phyloP scores from a whole-genome alignment of 164 flowering plant species.

The Dillenia turbinata region DNA sequence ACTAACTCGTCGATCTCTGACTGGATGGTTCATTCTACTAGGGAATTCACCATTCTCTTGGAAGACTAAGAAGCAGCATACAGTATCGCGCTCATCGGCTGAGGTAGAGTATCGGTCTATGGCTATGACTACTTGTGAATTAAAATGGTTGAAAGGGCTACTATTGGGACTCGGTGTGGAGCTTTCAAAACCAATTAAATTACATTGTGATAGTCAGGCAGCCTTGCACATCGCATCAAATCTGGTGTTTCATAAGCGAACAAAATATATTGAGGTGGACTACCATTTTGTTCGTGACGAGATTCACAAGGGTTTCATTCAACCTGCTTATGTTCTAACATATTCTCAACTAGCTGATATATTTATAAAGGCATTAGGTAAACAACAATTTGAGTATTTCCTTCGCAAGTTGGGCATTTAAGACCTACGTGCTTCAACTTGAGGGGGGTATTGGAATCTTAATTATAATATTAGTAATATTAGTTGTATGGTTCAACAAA shows the following conservation, averaged over 20 bases:
- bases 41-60: no score
- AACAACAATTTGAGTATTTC: neutral
- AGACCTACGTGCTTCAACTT: neutral
- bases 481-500: no score
- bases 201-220: conserved; percentile 3
- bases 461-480: no score
- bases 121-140: conserved; percentile 2
- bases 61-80: no score
- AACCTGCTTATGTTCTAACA: neutral
- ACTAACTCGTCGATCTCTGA: no score
- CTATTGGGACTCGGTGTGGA: neutral
- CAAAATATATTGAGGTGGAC: neutral
- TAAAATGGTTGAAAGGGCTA: neutral
- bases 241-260: neutral
- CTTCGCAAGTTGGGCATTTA: conserved; percentile 1
- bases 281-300: conserved; percentile 6
- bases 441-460: neutral
- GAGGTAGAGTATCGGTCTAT: neutral
- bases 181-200: neutral
- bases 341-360: neutral
- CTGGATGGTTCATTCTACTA: no score
- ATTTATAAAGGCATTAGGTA: conserved; percentile 4
- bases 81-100: no score
- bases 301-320: conserved; percentile 1
- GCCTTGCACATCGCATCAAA: neutral